Conservation (phyloP, 192 early-diverging fungal species). For the Geranomyces variabilis region DNA sequence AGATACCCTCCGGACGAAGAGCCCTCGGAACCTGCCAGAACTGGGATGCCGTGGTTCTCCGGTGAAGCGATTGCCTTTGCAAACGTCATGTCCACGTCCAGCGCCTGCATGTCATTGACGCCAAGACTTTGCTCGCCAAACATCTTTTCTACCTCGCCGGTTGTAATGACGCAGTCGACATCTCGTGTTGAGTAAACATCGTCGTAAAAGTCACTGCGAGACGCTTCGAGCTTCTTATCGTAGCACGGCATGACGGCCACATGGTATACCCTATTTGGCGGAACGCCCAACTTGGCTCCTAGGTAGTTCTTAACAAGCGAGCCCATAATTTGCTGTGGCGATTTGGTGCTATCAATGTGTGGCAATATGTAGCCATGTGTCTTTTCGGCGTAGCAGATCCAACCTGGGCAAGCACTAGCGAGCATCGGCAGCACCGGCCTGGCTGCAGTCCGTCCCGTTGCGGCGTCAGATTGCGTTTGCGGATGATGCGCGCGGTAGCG, state of each 20-base stretch:
- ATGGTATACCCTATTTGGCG: constrained; percentile 85
- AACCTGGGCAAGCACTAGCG: constrained; percentile 69
- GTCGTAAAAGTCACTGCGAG: constrained; percentile 86
- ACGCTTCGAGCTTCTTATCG: constrained; percentile 98
- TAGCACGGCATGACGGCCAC: constrained; percentile 97
- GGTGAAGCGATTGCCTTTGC: constrained; percentile 24
- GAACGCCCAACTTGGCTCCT: constrained; percentile 60
- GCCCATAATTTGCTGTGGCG: constrained; percentile 99
- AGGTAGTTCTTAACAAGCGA: constrained; percentile 86
- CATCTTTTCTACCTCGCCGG: constrained; percentile 90
- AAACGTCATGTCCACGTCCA: constrained; percentile 54
- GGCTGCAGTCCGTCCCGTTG: background rate
- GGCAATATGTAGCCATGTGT: constrained; percentile 90
- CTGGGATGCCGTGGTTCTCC: constrained; percentile 4
- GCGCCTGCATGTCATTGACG: constrained; percentile 54
- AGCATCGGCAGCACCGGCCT: constrained; percentile 50
- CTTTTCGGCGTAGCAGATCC: constrained; percentile 99
- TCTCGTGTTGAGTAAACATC: constrained; percentile 83
- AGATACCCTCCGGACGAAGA: constrained; percentile 90
- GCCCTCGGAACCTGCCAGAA: constrained; percentile 69
- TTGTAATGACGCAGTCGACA: constrained; percentile 95
- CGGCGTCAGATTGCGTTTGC: constrained; percentile 17
- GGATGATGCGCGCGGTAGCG: constrained; percentile 51
- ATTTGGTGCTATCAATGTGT: constrained; percentile 85
- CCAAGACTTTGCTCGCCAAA: constrained; percentile 62